Evolutionary conservation across 257 asterid species (phyloP), one percentile per base, ranked within the genome.

Genomic region (Datura wrightii): DNA sequence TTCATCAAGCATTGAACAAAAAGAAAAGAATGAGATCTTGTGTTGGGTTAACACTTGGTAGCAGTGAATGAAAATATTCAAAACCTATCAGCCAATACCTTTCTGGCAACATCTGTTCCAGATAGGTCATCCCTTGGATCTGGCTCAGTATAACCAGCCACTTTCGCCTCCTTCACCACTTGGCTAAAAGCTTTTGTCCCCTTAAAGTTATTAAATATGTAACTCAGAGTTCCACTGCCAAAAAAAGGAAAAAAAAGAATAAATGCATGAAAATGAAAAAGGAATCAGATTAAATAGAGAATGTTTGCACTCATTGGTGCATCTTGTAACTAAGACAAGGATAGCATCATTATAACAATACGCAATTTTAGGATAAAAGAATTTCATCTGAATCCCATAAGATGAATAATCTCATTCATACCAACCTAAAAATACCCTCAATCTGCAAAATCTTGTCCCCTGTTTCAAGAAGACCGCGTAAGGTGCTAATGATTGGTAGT

Each of bases 71-170:
- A 13, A n/a, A 71, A 44, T n/a, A 71, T n/a, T 34, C 56, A 19
- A 44, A 31, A 31, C 46, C 42, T 31, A 83, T 71, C 24, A 62
- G 78, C 14, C 24, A 56, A 66, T 93, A 97, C 98, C 98, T 97
- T 97, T 87, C 99, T 90, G 84, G 99, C 99, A 71, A 97, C 99
- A 79, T 97, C 99, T 2, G 95, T 94, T 86, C 99, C 99, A 63
- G 99, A 94, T 85, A 97, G 88, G 89, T 97, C 99, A 84, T 97
- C 99, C 88, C 99, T 92, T 24, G 99, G 99, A 88, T 97, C 99
- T 62, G 99, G 99, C 89, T 97, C 98, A 15, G 99, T 97, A 90
- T 94, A 97, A 82, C 99, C 99, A 59, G 98, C 96, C 81, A 83
- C 93, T 88, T 94, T 97, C 52, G 99, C 99, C 89, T 82, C 99